Conservation (phyloP, 495 filamentous ascomycete species). For the Xylaria palmicola region DNA sequence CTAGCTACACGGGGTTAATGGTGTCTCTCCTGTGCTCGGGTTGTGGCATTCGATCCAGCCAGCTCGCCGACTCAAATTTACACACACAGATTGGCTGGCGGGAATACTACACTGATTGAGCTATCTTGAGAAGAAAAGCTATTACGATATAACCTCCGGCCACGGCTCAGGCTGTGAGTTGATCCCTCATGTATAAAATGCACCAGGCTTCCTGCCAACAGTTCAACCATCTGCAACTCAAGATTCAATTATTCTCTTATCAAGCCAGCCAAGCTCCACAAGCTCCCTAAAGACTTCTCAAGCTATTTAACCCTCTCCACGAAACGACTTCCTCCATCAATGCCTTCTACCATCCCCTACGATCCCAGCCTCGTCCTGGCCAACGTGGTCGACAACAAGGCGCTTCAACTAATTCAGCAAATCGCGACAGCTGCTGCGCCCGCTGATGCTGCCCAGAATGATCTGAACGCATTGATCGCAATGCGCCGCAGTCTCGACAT, state of each 20-base stretch:
- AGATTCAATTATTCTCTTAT: too few species aligned
- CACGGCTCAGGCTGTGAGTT: background rate
- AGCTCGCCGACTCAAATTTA: background rate
- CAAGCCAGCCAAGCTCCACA: background rate
- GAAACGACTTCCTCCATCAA: background rate
- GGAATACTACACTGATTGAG: background rate
- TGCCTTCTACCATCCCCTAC: background rate
- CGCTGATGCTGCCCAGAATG: conserved; percentile 1
- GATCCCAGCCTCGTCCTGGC: background rate
- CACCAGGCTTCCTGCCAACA: background rate
- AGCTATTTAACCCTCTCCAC: background rate
- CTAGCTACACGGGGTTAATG: too few species aligned
- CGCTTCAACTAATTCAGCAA: background rate
- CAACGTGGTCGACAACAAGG: background rate
- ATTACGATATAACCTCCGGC: background rate
- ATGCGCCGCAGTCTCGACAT: conserved; percentile 2
- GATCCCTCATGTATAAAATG: background rate
- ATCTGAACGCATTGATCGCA: background rate
- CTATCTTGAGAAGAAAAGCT: too few species aligned
- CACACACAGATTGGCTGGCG: background rate
- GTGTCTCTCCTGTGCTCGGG: too few species aligned
- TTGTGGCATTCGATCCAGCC: background rate
- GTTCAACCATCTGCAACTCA: background rate
- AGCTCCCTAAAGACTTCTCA: background rate
- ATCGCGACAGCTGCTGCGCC: background rate